A percentile compares a stretch with the other conserved stretches of the same genome.
phyloP scores from a whole-genome alignment of 2,329 filamentous ascomycete species.

The Dactylellina leptospora region DNA sequence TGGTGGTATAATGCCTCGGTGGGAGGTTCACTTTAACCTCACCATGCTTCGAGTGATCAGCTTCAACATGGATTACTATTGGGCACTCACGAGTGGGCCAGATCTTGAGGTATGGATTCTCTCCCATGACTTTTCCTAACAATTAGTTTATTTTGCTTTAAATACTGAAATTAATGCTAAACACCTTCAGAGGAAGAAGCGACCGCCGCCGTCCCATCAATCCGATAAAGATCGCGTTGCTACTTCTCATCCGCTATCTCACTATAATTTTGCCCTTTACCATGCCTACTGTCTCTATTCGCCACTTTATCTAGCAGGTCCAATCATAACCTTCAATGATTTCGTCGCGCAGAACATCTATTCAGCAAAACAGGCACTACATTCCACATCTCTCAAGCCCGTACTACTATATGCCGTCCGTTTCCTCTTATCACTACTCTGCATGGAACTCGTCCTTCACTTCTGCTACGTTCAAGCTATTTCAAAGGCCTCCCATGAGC shows the following conservation, averaged over 20 bases:
- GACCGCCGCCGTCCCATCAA: constrained; percentile 84
- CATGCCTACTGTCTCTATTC: constrained; percentile 89
- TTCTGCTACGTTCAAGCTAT: constrained; percentile 95
- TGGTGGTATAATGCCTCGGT: constrained; percentile 84
- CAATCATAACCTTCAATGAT: constrained; percentile 97
- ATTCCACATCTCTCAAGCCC: constrained; percentile 74
- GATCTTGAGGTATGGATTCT: constrained; percentile 46
- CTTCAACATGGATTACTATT: constrained; percentile 97
- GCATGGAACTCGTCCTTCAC: constrained; percentile 91
- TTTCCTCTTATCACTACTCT: constrained; percentile 79
- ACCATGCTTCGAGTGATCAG: constrained; percentile 91
- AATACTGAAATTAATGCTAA: constrained; percentile 65
- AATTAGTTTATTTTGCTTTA: constrained; percentile 12
- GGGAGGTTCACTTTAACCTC: constrained; percentile 98
- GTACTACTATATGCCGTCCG: constrained; percentile 79
- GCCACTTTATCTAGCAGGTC: constrained; percentile 89
- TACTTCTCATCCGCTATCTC: constrained; percentile 70
- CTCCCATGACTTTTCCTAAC: background rate
- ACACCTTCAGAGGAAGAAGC: constrained; percentile 85
- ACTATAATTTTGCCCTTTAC: constrained; percentile 83
- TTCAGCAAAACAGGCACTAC: constrained; percentile 62
- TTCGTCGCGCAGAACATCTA: constrained; percentile 77
- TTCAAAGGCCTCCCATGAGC: constrained; percentile 75
- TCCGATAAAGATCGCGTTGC: constrained; percentile 87
- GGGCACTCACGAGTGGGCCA: constrained; percentile 74